Evolutionary conservation across 73 alveolate genomes (phyloP), one percentile per base, ranked within the genome.

Genomic region (Paramecium pentaurelia): DNA sequence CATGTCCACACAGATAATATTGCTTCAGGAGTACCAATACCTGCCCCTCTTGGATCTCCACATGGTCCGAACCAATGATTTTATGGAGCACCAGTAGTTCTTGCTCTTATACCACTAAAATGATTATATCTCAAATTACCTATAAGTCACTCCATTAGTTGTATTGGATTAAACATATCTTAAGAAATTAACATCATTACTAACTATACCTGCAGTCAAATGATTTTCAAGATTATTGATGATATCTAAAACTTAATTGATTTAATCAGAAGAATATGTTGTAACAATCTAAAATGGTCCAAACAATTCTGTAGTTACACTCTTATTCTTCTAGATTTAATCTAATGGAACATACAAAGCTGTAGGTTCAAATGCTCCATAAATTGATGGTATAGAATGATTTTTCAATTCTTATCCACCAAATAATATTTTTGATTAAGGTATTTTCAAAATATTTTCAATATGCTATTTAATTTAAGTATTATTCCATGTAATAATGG

Each of bases 51-150:
- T 93, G 98, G 96, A 60, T 97, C 99, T 28, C 99, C 99, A 30
- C 96, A 80, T 37, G 99, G 99, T 14, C 99, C 99, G 51, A 98
- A 98, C 99, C 99, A 98, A 92, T 98, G 99, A 93, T 98, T 98
- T 71, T 97, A 95, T 1, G 99, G 99, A n/a, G 99, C 99, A 20
- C 99, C 99, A 12, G 99, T 98, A 40, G 99, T 98, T 92, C 99
- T 93, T 12, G 99, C 99, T 87, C 99, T 88, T 32, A 92, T 95
- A 28, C 99, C 99, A 18, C 95, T 97, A 77, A 96, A 97, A 28
- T 96, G 88, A 34, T 97, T 93, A 94, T 68, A 40, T 83, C 58
- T n/a, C 95, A 95, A 2, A 45, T 88, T 36, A 59, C 87, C 87
- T 77, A 68, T 95, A 94, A 28, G 97, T 93, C 11, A 97, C 95